These are phyloP conservation scores for Tolypocladium nubicola DNA, from an alignment of 2,329 filamentous ascomycete species.

Conservation along the genomic window DNA sequence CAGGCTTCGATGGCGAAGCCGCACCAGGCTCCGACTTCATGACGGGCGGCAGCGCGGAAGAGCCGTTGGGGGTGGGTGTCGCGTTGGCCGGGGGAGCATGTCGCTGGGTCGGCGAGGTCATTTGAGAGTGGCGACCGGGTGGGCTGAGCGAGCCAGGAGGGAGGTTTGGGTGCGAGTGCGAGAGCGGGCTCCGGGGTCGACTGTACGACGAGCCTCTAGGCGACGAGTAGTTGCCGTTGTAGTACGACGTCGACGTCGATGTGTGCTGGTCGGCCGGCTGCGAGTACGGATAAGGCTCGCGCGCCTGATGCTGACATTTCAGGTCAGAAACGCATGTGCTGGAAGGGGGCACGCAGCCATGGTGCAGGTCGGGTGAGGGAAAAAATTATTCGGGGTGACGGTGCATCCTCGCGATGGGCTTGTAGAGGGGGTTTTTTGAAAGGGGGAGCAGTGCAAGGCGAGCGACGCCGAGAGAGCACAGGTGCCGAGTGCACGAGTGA, in stretches of 20 bases:
- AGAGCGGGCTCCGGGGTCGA: slow-evolving; percentile 38
- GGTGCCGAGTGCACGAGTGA: slow-evolving; percentile 8
- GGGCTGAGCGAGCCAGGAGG: slow-evolving; percentile 32
- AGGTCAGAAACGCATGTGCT: slow-evolving; percentile 1
- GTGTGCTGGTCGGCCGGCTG: slow-evolving; percentile 29
- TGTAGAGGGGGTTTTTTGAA: neutral
- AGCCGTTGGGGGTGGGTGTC: slow-evolving; percentile 29
- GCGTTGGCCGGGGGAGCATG: slow-evolving; percentile 17
- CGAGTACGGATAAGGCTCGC: slow-evolving; percentile 40
- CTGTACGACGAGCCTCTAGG: slow-evolving; percentile 32
- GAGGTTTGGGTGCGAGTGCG: slow-evolving; percentile 37
- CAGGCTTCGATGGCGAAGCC: slow-evolving; percentile 28
- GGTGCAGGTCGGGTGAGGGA: neutral
- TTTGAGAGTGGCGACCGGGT: slow-evolving; percentile 25
- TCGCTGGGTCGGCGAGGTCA: slow-evolving; percentile 37
- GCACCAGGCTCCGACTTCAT: slow-evolving; percentile 29
- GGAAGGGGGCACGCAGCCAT: slow-evolving; percentile 1
- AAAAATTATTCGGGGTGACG: neutral
- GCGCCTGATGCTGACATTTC: slow-evolving; percentile 25
- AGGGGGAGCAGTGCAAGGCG: neutral
- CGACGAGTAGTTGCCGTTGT: slow-evolving; percentile 39
- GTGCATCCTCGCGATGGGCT: neutral
- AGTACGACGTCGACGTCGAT: slow-evolving; percentile 31
- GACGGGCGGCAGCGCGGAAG: slow-evolving; percentile 22
- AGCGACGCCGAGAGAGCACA: neutral